Base-by-base conservation (phyloP, 495 filamentous ascomycete species). In the Lophiotrema nucula region DNA sequence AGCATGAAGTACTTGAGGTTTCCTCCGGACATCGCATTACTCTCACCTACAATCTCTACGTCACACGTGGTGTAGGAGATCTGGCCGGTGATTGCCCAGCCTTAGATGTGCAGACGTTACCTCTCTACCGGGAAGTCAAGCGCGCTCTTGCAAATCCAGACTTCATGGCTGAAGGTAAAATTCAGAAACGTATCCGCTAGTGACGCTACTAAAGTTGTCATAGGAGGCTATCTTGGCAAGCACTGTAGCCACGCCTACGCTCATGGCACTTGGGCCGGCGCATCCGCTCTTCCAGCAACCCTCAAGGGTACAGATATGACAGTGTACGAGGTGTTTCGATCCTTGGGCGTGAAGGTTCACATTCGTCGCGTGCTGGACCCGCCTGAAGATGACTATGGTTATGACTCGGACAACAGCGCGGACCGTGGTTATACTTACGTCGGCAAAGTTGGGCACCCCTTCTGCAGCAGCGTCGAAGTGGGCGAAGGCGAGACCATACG, bases 41-140 rank as follows among this genome's bases (percentile, higher is more conserved):
- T 0, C 62, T 85, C 21, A 85, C 81, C 0, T 85, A 84, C 71
- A 82, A 85, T 52, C 69, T 86, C 11, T 83, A 77, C 49, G 54
- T 71, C 18, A 23, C 60, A 3, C 44, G 2, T 26, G 60, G 67
- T 8, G 37, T 59, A 1, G 65, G 65, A 12, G 45, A 56, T 21
- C 38, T 62, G 16, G 39, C 47, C n/a, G 28, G 47, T 15, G 39
- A 51, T 22, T 38, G 47, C 31, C 47, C 47, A 8, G 47, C 28
- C 33, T 22, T 51, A 33, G 47, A 38, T n/a, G 23, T 39, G 16
- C 15, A 10, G 26, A n/a, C 23, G 4, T 31, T 56, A 19, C 44
- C 24, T 3, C 24, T 56, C 11, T 48, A 48, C 27, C 31, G 37
- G 16, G 18, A 44, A 18, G 47, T 5, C 11, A 56, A 44, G 28